Evolutionary conservation across 306 rosid species (phyloP).

Genomic region (barrel medic (Medicago truncatula)): DNA sequence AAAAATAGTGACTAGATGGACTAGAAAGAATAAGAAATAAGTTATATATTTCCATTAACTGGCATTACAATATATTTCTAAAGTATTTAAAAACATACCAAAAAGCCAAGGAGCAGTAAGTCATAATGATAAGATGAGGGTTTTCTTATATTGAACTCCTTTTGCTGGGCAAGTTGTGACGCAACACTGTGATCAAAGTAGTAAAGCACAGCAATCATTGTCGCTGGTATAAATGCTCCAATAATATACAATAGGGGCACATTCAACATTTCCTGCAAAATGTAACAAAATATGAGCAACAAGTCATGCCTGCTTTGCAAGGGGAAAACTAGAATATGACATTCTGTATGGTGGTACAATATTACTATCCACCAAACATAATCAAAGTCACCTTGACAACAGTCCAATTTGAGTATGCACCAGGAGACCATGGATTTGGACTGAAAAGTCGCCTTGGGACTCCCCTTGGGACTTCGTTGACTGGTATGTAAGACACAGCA

Average conservation of each 20-base stretch:
- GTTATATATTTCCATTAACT: constrained; percentile 26
- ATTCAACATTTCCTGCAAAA: constrained; percentile 86
- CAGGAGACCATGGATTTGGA: constrained; percentile 97
- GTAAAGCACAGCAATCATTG: constrained; percentile 96
- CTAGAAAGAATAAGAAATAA: constrained; percentile 24
- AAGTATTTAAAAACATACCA: constrained; percentile 55
- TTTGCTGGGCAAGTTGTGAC: constrained; percentile 94
- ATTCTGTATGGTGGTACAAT: neutral
- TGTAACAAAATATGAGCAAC: constrained; percentile 43
- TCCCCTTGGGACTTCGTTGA: constrained; percentile 81
- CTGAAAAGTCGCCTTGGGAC: constrained; percentile 93
- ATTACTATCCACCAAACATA: constrained; percentile 17
- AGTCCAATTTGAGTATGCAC: constrained; percentile 96
- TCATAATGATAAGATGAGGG: constrained; percentile 95
- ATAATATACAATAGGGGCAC: constrained; percentile 80
- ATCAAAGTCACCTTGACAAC: constrained; percentile 72
- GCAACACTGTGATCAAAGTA: constrained; percentile 97
- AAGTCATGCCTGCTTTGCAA: constrained; percentile 20
- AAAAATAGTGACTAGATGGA: constrained; percentile 17
- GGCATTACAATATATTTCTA: constrained; percentile 15
- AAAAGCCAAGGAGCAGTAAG: constrained; percentile 85
- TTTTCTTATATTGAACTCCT: constrained; percentile 92
- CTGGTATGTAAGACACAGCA: constrained; percentile 83
- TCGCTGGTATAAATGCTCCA: constrained; percentile 98
- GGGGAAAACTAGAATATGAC: constrained; percentile 23